Conservation (phyloP, 371 early-diverging fungal species). For the Mucor sp. region DNA sequence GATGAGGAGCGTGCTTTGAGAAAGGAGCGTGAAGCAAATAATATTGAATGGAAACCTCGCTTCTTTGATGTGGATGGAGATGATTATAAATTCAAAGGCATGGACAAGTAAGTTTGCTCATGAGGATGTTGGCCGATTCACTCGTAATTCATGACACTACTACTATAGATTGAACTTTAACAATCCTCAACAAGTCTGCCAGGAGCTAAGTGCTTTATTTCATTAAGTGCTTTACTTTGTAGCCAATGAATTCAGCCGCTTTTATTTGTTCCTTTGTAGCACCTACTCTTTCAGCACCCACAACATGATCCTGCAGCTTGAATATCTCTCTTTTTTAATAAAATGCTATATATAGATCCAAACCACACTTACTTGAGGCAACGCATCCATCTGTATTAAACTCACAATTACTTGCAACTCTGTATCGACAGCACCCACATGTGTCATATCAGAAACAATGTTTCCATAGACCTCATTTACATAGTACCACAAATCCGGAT, state of each 20-base stretch:
- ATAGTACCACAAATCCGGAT: constrained; percentile 3
- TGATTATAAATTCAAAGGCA: constrained; percentile 19
- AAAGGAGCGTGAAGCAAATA: constrained; percentile 59
- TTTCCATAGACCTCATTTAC: constrained; percentile 1
- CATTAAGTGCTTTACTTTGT: not conserved
- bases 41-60: constrained; percentile 48
- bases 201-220: constrained; percentile 2
- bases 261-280: constrained; percentile 8
- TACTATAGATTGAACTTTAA: constrained; percentile 10
- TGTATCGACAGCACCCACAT: not conserved
- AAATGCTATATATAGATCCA: not conserved
- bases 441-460: constrained; percentile 5
- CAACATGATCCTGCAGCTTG: constrained; percentile 5
- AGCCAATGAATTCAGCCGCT: not conserved
- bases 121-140: not conserved
- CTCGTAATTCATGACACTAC: not conserved
- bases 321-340: not conserved
- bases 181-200: constrained; percentile 1
- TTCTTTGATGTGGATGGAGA: constrained; percentile 50
- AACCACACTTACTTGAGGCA: not conserved
- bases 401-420: constrained; percentile 5
- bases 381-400: not conserved
- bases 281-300: constrained; percentile 4
- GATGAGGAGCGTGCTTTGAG: constrained; percentile 73
- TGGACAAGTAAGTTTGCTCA: constrained; percentile 16